phyloP scores from a whole-genome alignment of 2,329 filamentous ascomycete species.

The Aspergillus jensenii region DNA sequence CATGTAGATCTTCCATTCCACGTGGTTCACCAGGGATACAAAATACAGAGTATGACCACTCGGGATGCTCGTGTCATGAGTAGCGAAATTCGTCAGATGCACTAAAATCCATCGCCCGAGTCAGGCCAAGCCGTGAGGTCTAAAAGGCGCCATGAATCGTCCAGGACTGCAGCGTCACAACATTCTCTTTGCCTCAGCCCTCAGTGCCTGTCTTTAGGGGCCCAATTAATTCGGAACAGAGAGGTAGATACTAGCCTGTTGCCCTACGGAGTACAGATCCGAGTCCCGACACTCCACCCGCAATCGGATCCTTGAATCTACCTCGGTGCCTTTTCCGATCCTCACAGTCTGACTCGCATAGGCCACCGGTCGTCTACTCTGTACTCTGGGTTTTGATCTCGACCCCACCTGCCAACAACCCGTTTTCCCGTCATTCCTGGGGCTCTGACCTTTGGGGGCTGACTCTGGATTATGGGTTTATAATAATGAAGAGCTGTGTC shows the following conservation, averaged over 20 bases:
- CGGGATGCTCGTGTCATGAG: no score
- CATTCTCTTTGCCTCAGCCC: no score
- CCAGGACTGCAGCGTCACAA: no score
- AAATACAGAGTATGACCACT: no score
- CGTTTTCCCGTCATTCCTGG: background rate
- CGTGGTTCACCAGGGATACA: no score
- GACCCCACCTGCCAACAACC: background rate
- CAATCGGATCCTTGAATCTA: slow-evolving; percentile 1
- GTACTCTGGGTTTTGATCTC: background rate
- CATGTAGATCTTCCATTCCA: no score
- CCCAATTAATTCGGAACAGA: background rate
- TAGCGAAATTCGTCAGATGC: no score
- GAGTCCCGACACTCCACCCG: background rate
- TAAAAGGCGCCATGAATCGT: no score
- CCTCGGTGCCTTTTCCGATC: slow-evolving; percentile 2
- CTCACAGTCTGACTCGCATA: background rate
- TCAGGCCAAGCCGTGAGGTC: no score
- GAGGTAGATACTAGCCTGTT: background rate
- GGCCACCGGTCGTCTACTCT: background rate
- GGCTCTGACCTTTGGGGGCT: background rate
- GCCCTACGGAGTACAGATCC: background rate
- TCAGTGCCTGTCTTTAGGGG: no score
- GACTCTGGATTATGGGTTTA: background rate
- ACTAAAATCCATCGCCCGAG: no score
- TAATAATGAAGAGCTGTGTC: background rate